Evolutionary conservation across 1,139 yeast species (phyloP), one percentile per base, ranked within the genome.

Genomic region (Scheffersomyces segobiensis): DNA sequence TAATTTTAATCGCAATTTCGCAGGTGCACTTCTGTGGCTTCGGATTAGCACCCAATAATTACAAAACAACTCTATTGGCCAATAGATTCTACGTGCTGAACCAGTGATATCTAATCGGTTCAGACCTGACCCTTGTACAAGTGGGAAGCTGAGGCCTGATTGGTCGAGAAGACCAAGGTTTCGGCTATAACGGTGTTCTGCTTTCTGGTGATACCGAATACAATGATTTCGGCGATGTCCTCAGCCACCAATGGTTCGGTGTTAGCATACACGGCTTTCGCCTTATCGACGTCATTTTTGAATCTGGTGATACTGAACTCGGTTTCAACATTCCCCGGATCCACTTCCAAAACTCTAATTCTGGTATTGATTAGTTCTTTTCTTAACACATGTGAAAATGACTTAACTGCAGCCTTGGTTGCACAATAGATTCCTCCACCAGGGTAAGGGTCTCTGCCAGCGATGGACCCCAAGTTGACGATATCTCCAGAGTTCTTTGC

Each of bases 291-390:
- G 70, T 91, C 96, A 59, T 96, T 96, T 62, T 86, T 81, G 78
- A 85, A 88, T 70, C 97, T 82, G 46, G 89, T 90, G 47, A 86
- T 73, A 7, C 95, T 88, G 71, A 92, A 92, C 68, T 92, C 97
- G 18, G 97, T 92, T 73, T 91, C 92, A 24, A 91, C 97, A 53
- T 89, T 87, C 67, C 97, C 97, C 12, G 97, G 97, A 61, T 91
- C 93, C 55, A 91, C 83, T 71, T 91, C 96, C 65, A 92, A 84
- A 56, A 91, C 93, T 68, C 97, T 82, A 63, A 91, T 86, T 58
- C 84, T 82, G 47, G 96, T 89, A 70, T 81, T 78, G 63, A 91
- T 86, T 69, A 87, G 79, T 72, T 92, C 97, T 73, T 89, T 89
- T 72, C 97, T 84, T 73, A 91, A 80, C 5, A 91, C 82, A 54